phyloP scores from a whole-genome alignment of 257 asterid genomes.

The Ophiorrhiza pumila region DNA sequence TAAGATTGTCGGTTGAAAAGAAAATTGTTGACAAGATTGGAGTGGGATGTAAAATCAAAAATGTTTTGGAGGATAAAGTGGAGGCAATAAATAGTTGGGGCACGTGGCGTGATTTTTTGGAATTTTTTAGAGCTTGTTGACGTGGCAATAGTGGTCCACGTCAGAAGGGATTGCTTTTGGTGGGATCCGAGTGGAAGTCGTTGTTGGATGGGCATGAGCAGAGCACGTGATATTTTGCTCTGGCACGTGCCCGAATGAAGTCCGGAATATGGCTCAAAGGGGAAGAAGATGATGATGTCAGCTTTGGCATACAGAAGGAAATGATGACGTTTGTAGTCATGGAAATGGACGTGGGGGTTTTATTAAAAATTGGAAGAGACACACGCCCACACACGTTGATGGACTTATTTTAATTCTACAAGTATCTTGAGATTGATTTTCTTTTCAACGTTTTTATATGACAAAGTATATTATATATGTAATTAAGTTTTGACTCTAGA shows the following conservation, averaged over 20 bases:
- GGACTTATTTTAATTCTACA: neutral
- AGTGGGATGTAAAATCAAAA: conserved; percentile 22
- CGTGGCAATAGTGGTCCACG: conserved; percentile 58
- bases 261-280: conserved; percentile 7
- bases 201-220: conserved; percentile 36
- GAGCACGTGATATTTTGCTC: conserved; percentile 47
- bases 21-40: too few relatives aligned
- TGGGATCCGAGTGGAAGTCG: conserved; percentile 25
- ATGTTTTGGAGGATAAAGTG: conserved; percentile 54
- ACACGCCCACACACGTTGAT: neutral
- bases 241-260: conserved; percentile 44
- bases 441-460: too few relatives aligned
- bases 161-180: conserved; percentile 27
- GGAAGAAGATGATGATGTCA: conserved; percentile 8
- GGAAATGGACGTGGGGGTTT: neutral
- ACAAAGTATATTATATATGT: too few relatives aligned
- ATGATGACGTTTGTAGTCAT: neutral
- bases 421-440: neutral
- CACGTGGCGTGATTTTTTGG: conserved; percentile 51
- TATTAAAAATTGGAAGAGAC: neutral
- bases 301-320: neutral
- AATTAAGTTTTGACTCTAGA: too few relatives aligned
- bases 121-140: conserved; percentile 23
- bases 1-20: neutral
- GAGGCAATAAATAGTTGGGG: conserved; percentile 48